Evolutionary conservation across 2,329 filamentous ascomycete genomes (phyloP).

Genomic region (Macrophomina pseudophaseolina): DNA sequence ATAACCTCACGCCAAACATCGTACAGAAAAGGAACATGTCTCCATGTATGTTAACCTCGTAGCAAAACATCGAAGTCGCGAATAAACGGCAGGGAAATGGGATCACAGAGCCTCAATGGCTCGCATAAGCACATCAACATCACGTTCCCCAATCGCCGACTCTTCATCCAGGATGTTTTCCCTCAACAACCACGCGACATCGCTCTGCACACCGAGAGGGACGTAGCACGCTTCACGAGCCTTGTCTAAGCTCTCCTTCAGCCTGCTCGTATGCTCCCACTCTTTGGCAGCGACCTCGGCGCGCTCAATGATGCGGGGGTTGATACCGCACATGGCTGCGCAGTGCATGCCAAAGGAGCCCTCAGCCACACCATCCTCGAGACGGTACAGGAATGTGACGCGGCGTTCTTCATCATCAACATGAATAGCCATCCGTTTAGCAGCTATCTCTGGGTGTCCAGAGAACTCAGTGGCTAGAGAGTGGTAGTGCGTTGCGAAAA

Average conservation of each 20-base stretch:
- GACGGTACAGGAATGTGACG: constrained; percentile 96
- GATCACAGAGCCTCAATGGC: constrained; percentile 55
- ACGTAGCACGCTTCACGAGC: constrained; percentile 77
- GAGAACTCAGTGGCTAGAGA: constrained; percentile 90
- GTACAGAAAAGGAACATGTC: no score
- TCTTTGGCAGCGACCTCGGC: constrained; percentile 87
- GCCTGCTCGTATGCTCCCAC: constrained; percentile 92
- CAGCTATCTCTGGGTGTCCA: constrained; percentile 82
- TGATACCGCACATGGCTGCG: constrained; percentile 96
- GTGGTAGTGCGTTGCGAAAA: constrained; percentile 98
- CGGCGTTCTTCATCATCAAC: constrained; percentile 82
- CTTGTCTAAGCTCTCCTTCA: constrained; percentile 81
- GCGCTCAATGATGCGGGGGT: constrained; percentile 77
- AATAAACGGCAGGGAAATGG: no score
- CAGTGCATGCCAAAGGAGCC: constrained; percentile 99
- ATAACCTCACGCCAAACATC: no score
- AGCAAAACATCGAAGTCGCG: no score
- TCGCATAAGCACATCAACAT: constrained; percentile 57
- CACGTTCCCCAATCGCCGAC: constrained; percentile 29
- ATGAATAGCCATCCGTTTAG: constrained; percentile 91
- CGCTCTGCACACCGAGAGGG: constrained; percentile 84
- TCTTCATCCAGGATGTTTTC: constrained; percentile 50
- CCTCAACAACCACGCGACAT: constrained; percentile 78
- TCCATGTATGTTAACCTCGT: no score
- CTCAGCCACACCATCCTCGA: constrained; percentile 92